Percentiles rank a stretch among this genome's conserved stretches.
These are phyloP conservation scores for Dioscorea cayenensis DNA, from an alignment of 116 monocot genomes.

Conservation along the genomic window DNA sequence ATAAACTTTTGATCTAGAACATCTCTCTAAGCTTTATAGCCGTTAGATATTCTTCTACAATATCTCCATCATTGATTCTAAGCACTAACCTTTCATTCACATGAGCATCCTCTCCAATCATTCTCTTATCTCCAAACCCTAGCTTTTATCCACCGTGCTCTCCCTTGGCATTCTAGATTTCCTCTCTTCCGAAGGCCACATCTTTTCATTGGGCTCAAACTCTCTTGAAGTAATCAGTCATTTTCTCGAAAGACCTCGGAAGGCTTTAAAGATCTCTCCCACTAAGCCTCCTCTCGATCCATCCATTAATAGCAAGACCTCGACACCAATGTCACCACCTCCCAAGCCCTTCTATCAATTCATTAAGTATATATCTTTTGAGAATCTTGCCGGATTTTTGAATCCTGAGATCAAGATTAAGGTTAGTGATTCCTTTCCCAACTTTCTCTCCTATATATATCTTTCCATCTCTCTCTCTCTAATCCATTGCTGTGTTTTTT, in stretches of 20 bases:
- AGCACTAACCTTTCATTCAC: no score
- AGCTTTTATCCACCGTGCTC: no score
- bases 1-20: no score
- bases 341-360: conserved; percentile 24
- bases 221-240: no score
- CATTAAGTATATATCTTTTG: conserved; percentile 59
- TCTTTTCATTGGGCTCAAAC: no score
- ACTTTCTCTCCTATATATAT: background rate
- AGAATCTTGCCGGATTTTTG: conserved; percentile 39
- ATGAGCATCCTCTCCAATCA: no score
- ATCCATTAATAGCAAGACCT: conserved; percentile 32
- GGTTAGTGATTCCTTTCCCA: conserved; percentile 11
- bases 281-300: background rate
- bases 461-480: background rate
- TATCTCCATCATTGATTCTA: no score
- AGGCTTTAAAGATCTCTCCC: conserved; percentile 37
- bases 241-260: conserved; percentile 39
- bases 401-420: conserved; percentile 44
- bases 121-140: no score
- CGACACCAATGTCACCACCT: conserved; percentile 2
- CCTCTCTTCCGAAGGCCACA: no score
- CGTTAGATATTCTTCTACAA: no score
- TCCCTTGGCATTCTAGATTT: no score
- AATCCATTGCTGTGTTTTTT: background rate
- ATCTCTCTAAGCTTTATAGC: no score